A percentile compares a stretch with the other conserved stretches of the same genome.
Conservation (phyloP, 1,139 yeast species). For the Protomyces inouyei region DNA sequence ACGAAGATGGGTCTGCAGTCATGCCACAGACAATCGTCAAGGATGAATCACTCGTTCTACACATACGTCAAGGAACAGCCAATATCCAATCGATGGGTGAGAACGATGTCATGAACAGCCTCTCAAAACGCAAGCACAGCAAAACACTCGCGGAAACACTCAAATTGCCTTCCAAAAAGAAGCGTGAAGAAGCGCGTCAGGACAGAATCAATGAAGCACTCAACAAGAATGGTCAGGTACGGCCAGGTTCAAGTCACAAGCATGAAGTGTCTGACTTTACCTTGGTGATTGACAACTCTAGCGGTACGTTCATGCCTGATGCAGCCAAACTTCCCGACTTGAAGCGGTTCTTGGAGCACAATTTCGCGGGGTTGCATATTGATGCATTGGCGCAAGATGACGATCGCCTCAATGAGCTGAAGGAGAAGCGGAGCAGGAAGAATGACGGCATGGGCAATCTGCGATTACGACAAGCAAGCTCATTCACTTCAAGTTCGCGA, state of each 20-base stretch:
- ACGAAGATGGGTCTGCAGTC: background rate
- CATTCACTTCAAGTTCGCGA: background rate
- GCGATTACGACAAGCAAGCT: background rate
- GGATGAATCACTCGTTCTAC: conserved; percentile 11
- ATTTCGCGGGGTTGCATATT: conserved; percentile 15
- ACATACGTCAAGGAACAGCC: conserved; percentile 4
- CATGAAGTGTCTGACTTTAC: conserved; percentile 23
- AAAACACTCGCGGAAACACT: background rate
- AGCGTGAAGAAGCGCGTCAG: background rate
- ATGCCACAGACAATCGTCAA: conserved; percentile 18
- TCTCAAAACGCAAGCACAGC: background rate
- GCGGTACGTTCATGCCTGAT: conserved; percentile 26
- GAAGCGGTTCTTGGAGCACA: conserved; percentile 10
- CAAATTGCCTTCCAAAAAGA: background rate
- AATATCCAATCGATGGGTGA: conserved; percentile 4
- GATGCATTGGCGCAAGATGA: conserved; percentile 18
- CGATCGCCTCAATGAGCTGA: conserved; percentile 9
- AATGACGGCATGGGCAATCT: conserved; percentile 6
- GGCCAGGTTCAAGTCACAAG: background rate
- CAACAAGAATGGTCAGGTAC: background rate
- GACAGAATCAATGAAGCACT: background rate
- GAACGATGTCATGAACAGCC: background rate
- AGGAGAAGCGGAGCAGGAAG: conserved; percentile 5
- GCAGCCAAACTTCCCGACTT: conserved; percentile 13
- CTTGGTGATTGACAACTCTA: conserved; percentile 24